Conservation (phyloP, 2,329 filamentous ascomycete genomes). For the Ophiostoma piceae region DNA sequence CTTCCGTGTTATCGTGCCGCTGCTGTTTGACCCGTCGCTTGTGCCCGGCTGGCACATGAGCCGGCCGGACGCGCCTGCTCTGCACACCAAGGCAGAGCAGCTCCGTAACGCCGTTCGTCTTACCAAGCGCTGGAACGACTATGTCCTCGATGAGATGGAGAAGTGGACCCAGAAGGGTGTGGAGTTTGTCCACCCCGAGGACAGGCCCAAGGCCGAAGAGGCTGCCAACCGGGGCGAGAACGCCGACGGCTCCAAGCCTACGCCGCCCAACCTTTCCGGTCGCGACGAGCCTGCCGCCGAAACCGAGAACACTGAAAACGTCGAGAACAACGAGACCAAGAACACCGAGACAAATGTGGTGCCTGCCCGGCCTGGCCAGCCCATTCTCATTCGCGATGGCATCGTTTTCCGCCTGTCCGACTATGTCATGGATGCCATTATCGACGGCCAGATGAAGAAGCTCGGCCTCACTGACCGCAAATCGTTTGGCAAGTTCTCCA, state of each 20-base stretch:
- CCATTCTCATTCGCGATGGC: slow-evolving; percentile 20
- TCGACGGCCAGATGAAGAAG: slow-evolving; percentile 29
- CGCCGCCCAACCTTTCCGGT: not conserved
- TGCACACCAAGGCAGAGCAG: slow-evolving; percentile 47
- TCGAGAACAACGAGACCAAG: slow-evolving; percentile 24
- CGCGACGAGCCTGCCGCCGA: slow-evolving; percentile 19
- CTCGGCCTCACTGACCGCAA: slow-evolving; percentile 39
- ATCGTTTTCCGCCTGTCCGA: slow-evolving; percentile 35
- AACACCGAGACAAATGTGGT: slow-evolving; percentile 19
- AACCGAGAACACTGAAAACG: not conserved
- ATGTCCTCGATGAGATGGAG: slow-evolving; percentile 38
- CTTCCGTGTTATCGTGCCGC: slow-evolving; percentile 50
- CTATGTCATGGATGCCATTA: slow-evolving; percentile 40
- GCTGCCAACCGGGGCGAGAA: not conserved
- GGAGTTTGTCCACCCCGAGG: slow-evolving; percentile 16
- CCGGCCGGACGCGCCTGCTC: slow-evolving; percentile 40
- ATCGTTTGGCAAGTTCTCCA: slow-evolving; percentile 39
- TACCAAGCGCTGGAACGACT: slow-evolving; percentile 47
- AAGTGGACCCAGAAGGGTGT: slow-evolving; percentile 40
- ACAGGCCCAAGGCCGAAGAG: not conserved
- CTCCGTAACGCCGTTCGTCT: slow-evolving; percentile 50
- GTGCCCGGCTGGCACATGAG: slow-evolving; percentile 48
- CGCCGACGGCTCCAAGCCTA: not conserved
- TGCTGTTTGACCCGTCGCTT: slow-evolving; percentile 50
- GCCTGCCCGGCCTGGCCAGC: not conserved